These are phyloP conservation scores for Microsporum ferrugineum DNA, from an alignment of 2,329 filamentous ascomycete species.

Conservation along the genomic window DNA sequence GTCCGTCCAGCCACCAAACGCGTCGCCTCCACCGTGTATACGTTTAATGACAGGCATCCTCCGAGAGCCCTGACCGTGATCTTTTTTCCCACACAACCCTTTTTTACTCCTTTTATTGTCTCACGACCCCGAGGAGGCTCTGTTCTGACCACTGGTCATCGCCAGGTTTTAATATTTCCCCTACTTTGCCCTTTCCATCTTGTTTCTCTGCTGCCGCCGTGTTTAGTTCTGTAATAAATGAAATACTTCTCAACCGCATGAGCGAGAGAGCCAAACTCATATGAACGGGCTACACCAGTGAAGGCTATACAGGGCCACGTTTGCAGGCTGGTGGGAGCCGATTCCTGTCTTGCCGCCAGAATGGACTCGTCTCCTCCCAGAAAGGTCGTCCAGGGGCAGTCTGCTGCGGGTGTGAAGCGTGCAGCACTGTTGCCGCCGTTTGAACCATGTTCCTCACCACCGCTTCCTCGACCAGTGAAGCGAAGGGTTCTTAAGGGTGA, in stretches of 20 bases:
- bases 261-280: background rate
- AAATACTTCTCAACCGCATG: background rate
- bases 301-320: background rate
- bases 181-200: background rate
- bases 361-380: slow-evolving; percentile 33
- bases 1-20: slow-evolving; percentile 12
- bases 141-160: slow-evolving; percentile 5
- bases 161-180: background rate
- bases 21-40: slow-evolving; percentile 12
- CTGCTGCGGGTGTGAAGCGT: slow-evolving; percentile 35
- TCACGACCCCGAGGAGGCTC: background rate
- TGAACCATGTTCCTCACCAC: slow-evolving; percentile 40
- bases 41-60: slow-evolving; percentile 11
- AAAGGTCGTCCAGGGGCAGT: slow-evolving; percentile 21
- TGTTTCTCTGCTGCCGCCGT: background rate
- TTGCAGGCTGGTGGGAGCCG: background rate
- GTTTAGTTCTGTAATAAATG: background rate
- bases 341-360: slow-evolving; percentile 13
- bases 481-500: slow-evolving; percentile 36
- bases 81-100: slow-evolving; percentile 9
- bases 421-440: slow-evolving; percentile 40
- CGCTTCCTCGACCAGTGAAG: slow-evolving; percentile 38
- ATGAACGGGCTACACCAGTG: background rate
- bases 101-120: slow-evolving; percentile 1
- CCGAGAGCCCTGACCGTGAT: slow-evolving; percentile 8